phyloP scores from a whole-genome alignment of 352 stramenopile genomes.

The Phytophthora agathidicida region DNA sequence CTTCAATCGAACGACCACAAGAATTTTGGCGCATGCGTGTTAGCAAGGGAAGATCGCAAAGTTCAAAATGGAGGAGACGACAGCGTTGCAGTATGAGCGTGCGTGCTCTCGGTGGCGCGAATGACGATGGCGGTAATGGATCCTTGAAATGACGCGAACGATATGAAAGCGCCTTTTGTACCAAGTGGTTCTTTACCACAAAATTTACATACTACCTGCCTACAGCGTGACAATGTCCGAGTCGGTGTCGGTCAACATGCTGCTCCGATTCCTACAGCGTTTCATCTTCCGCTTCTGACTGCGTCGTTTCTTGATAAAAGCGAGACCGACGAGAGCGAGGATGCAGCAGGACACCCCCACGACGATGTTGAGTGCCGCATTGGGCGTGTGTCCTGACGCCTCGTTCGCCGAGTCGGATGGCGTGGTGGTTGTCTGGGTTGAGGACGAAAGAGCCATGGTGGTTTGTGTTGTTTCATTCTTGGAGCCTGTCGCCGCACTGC shows the following conservation, averaged over 20 bases:
- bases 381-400: constrained; percentile 9
- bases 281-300: constrained; percentile 2
- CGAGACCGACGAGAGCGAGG: constrained; percentile 29
- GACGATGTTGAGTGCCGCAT: constrained; percentile 23
- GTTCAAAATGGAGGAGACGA: background rate
- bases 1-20: constrained; percentile 31
- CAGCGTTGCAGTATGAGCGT: background rate
- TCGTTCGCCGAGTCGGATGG: background rate
- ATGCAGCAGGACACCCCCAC: constrained; percentile 32
- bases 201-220: too few species aligned
- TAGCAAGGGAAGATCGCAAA: constrained; percentile 10
- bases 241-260: constrained; percentile 1
- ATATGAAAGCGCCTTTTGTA: background rate
- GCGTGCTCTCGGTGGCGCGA: background rate
- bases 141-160: too few species aligned
- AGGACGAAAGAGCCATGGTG: constrained; percentile 14
- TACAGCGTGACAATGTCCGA: constrained; percentile 29
- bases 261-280: too few species aligned
- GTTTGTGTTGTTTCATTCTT: background rate
- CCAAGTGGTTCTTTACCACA: too few species aligned
- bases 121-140: background rate
- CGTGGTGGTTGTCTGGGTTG: background rate
- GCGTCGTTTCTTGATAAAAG: constrained; percentile 33
- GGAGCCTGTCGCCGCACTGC: background rate
- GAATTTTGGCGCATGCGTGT: constrained; percentile 26